These are phyloP conservation scores for Entonaema liquescens DNA, from an alignment of 495 filamentous ascomycete genomes.

Conservation along the genomic window DNA sequence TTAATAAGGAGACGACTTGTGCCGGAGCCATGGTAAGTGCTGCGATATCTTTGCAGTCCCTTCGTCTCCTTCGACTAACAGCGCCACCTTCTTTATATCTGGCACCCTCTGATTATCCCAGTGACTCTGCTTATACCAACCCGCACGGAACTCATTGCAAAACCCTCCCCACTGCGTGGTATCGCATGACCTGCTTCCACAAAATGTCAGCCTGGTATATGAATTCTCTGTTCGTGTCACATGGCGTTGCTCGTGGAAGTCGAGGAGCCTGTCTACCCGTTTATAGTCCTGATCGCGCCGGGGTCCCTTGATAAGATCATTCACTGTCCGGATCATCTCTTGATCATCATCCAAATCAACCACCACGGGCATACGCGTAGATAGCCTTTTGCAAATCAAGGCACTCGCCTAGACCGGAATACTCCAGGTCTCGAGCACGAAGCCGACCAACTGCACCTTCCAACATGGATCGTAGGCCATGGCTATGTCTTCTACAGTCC, in stretches of 20 bases:
- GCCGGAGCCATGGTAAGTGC: not conserved
- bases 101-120: not conserved
- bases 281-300: not conserved
- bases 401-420: not conserved
- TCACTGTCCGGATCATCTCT: not conserved
- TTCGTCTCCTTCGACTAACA: not conserved
- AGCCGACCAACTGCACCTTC: not conserved
- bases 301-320: not conserved
- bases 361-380: not conserved
- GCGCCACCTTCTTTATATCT: not conserved
- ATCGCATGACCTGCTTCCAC: not conserved
- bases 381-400: not conserved
- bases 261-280: not conserved
- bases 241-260: not conserved
- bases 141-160: not conserved
- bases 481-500: not conserved
- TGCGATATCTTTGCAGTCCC: not conserved
- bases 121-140: not conserved
- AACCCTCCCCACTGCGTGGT: not conserved
- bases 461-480: not conserved
- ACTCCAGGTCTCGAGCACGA: slow-evolving; percentile 1
- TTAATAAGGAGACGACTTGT: not conserved
- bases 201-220: not conserved
- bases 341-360: not conserved
- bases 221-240: not conserved